Evolutionary conservation across 2,329 filamentous ascomycete species (phyloP).

Genomic region (Apiospora aurea): DNA sequence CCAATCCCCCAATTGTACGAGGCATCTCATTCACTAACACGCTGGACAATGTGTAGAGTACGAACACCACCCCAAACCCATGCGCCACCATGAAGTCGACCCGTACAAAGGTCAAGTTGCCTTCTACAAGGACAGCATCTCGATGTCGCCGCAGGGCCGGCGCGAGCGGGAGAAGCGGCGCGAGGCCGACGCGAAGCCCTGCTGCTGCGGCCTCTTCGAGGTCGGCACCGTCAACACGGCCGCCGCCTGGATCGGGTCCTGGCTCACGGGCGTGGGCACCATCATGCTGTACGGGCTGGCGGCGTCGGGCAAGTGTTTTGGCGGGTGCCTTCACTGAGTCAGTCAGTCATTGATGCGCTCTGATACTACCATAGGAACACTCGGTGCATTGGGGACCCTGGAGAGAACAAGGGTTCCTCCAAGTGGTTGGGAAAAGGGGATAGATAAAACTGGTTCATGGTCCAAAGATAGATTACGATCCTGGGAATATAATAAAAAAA

Average conservation of each 20-base stretch:
- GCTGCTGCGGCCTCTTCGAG: constrained; percentile 16
- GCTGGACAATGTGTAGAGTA: not conserved
- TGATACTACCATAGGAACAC: no score
- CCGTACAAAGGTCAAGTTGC: not conserved
- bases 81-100: not conserved
- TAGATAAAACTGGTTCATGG: not conserved
- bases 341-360: not conserved
- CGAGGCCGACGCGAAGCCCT: not conserved
- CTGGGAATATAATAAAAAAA: no score
- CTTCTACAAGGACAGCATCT: constrained; percentile 16
- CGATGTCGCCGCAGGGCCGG: not conserved
- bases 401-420: not conserved
- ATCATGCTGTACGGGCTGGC: constrained; percentile 16
- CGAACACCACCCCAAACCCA: constrained; percentile 6
- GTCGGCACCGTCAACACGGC: not conserved
- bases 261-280: constrained; percentile 13
- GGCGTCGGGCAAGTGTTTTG: not conserved
- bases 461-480: not conserved
- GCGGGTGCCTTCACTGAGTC: constrained; percentile 1
- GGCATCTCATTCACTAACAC: not conserved
- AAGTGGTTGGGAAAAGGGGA: not conserved
- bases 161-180: not conserved
- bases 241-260: constrained; percentile 8
- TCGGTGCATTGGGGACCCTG: not conserved
- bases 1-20: not conserved